Conservation (phyloP, 768 basidiomycete species). For the Kockovaella imperatae region DNA sequence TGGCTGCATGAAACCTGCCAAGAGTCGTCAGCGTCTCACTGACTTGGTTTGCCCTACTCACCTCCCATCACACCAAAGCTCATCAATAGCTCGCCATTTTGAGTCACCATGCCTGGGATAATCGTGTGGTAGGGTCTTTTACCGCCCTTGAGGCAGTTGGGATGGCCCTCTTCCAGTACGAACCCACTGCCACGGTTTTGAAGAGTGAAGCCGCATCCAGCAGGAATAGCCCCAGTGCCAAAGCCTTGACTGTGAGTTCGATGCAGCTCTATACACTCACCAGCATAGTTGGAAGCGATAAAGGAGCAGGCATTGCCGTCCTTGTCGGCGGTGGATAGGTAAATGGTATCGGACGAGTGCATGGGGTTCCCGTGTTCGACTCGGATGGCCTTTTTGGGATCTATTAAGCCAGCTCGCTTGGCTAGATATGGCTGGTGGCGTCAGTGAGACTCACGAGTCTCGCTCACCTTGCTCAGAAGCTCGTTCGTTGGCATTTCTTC, state of each 20-base stretch:
- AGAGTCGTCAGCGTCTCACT: background rate
- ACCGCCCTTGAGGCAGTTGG: conserved; percentile 73
- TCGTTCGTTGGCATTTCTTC: conserved; percentile 68
- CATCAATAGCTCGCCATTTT: conserved; percentile 25
- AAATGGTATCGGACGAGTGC: conserved; percentile 85
- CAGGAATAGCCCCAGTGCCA: conserved; percentile 82
- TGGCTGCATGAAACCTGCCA: conserved; percentile 54
- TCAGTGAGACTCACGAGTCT: background rate
- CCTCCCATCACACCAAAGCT: conserved; percentile 62
- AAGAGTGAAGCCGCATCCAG: conserved; percentile 90
- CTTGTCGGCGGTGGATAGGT: conserved; percentile 69
- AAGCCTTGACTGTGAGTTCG: conserved; percentile 52
- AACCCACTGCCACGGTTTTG: conserved; percentile 91
- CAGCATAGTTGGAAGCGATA: conserved; percentile 44
- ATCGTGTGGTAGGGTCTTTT: conserved; percentile 92
- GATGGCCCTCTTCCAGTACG: conserved; percentile 67
- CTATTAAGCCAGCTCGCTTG: conserved; percentile 68
- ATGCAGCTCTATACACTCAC: conserved; percentile 11
- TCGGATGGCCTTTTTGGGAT: conserved; percentile 61
- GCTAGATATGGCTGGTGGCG: conserved; percentile 68
- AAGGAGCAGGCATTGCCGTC: conserved; percentile 47
- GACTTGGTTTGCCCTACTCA: conserved; percentile 4
- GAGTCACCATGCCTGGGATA: conserved; percentile 46
- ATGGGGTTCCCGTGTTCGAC: conserved; percentile 71
- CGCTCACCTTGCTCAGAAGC: conserved; percentile 68